Conservation (phyloP, 1,139 yeast genomes). For the Insectozyma bohioensis region DNA sequence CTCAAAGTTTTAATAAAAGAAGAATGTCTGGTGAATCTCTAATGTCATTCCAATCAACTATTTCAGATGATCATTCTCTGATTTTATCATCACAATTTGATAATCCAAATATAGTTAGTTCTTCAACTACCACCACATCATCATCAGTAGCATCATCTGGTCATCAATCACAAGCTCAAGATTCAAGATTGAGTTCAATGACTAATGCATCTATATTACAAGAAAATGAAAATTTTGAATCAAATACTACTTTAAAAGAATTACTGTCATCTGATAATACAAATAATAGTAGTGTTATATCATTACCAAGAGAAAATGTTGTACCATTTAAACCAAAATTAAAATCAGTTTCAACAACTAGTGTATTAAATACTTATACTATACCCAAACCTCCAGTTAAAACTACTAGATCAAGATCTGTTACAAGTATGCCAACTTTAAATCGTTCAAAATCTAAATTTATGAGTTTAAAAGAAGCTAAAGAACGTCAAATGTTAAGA, state of each 20-base stretch:
- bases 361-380: slow-evolving; percentile 5
- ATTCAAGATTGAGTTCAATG: slow-evolving; percentile 40
- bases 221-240: background rate
- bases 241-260: slow-evolving; percentile 6
- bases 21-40: slow-evolving; percentile 41
- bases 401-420: slow-evolving; percentile 11
- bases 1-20: slow-evolving; percentile 16
- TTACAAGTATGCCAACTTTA: slow-evolving; percentile 18
- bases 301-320: slow-evolving; percentile 2
- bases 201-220: slow-evolving; percentile 19
- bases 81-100: slow-evolving; percentile 39
- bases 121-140: slow-evolving; percentile 3
- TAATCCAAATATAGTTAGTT: slow-evolving; percentile 7
- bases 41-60: slow-evolving; percentile 32
- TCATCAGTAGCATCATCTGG: slow-evolving; percentile 2
- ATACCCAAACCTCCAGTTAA: slow-evolving; percentile 3
- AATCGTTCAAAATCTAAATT: slow-evolving; percentile 38
- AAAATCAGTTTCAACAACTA: slow-evolving; percentile 12
- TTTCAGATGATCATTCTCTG: slow-evolving; percentile 39
- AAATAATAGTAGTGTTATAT: slow-evolving; percentile 1
- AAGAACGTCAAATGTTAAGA: slow-evolving; percentile 38
- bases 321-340: slow-evolving; percentile 5
- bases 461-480: slow-evolving; percentile 36
- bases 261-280: background rate
- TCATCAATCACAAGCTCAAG: slow-evolving; percentile 17